Conservation (phyloP, 2,329 filamentous ascomycete species). For the Beauveria sp. region DNA sequence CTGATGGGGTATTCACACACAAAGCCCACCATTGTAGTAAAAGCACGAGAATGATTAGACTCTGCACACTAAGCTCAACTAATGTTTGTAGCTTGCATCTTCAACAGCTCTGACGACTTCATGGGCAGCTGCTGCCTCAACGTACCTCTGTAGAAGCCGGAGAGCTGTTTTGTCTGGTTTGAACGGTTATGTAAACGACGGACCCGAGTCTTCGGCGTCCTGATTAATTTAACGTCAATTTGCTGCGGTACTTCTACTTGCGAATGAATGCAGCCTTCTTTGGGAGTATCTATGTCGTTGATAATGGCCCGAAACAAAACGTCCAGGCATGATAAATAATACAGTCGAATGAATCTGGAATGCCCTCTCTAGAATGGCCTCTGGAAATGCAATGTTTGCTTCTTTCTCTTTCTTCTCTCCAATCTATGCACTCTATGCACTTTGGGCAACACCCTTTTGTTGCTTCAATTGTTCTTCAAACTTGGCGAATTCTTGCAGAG, state of each 20-base stretch:
- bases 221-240: neutral
- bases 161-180: too few species aligned
- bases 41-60: too few species aligned
- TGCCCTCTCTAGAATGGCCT: neutral
- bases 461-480: conserved; percentile 77
- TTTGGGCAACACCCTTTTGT: conserved; percentile 35
- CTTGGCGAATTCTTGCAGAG: conserved; percentile 80
- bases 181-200: too few species aligned
- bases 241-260: neutral
- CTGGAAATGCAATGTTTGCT: neutral
- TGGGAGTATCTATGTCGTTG: neutral
- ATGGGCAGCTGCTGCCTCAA: too few species aligned
- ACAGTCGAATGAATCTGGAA: neutral
- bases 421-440: neutral
- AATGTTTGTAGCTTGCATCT: too few species aligned
- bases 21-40: too few species aligned
- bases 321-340: neutral
- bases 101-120: too few species aligned
- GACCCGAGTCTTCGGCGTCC: too few species aligned
- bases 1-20: too few species aligned
- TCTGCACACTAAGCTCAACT: too few species aligned
- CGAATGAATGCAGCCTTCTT: neutral
- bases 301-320: neutral
- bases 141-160: too few species aligned
- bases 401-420: neutral